These are phyloP conservation scores for Termitomyces sp. DNA, from an alignment of 768 basidiomycete species.

Conservation along the genomic window DNA sequence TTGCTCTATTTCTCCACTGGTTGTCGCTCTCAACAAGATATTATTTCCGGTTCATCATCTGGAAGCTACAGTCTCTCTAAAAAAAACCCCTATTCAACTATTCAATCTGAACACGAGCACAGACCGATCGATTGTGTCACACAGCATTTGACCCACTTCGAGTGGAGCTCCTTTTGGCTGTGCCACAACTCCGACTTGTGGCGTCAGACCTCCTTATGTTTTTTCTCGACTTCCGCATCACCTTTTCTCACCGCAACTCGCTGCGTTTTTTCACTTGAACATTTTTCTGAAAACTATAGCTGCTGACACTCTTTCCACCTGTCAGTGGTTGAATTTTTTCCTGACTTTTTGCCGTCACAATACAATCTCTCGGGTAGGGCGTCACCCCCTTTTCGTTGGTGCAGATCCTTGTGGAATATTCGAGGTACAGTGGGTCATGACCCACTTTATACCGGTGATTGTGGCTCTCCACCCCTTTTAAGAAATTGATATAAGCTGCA, in stretches of 20 bases:
- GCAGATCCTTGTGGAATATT: neutral
- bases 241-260: neutral
- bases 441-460: neutral
- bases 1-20: too few species aligned
- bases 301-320: too few species aligned
- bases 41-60: too few species aligned
- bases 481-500: neutral
- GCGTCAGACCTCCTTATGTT: neutral
- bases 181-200: neutral
- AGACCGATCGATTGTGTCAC: neutral
- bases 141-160: neutral
- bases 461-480: neutral
- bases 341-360: neutral
- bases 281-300: neutral
- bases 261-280: too few species aligned
- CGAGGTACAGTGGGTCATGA: neutral
- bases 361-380: neutral
- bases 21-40: too few species aligned
- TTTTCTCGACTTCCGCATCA: neutral
- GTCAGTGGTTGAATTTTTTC: neutral
- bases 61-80: too few species aligned
- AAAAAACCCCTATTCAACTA: neutral
- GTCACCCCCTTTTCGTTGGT: conserved; percentile 4
- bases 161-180: neutral
- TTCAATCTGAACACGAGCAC: neutral